Conservation (phyloP, 768 basidiomycete genomes). For the Ramaria rubella region DNA sequence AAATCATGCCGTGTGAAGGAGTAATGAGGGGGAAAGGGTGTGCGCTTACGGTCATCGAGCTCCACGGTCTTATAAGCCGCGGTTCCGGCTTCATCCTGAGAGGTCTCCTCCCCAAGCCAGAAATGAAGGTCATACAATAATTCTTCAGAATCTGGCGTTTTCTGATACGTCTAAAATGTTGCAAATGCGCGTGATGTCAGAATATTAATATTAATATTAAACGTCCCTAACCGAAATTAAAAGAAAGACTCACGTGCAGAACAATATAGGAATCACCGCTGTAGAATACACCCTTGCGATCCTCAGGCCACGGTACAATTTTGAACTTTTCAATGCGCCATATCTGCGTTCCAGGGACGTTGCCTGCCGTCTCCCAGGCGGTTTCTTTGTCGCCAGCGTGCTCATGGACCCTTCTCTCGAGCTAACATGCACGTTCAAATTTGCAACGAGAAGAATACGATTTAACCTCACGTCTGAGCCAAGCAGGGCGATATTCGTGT, state of each 20-base stretch:
- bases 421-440: constrained; percentile 25
- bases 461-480: constrained; percentile 48
- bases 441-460: neutral
- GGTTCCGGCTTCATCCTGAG: constrained; percentile 54
- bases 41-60: constrained; percentile 50
- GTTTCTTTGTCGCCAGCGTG: constrained; percentile 43
- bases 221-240: neutral
- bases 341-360: constrained; percentile 39
- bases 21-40: neutral
- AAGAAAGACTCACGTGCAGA: constrained; percentile 39
- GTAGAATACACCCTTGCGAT: constrained; percentile 49
- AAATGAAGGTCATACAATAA: constrained; percentile 58
- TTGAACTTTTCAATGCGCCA: constrained; percentile 57
- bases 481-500: constrained; percentile 56
- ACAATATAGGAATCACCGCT: constrained; percentile 62
- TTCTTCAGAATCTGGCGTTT: constrained; percentile 37
- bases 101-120: constrained; percentile 55
- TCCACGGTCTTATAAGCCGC: constrained; percentile 65
- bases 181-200: neutral
- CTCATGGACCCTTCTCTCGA: constrained; percentile 51
- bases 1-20: neutral
- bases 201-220: neutral
- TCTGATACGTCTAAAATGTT: constrained; percentile 50
- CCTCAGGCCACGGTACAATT: constrained; percentile 48
- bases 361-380: constrained; percentile 46